These are phyloP conservation scores for Bocquillonia castaneifolia DNA, from an alignment of 441 rosid species.

Conservation along the genomic window DNA sequence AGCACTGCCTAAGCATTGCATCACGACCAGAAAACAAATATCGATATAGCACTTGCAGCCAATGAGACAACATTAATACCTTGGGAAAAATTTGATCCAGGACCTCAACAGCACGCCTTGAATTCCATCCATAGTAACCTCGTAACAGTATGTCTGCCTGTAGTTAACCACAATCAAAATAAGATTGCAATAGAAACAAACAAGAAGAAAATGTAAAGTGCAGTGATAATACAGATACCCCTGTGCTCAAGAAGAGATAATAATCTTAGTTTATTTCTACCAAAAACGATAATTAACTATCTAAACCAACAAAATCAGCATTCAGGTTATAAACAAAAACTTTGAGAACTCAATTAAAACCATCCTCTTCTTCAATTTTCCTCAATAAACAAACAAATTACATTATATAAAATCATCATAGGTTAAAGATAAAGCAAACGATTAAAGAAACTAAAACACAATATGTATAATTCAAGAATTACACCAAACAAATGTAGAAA, in stretches of 20 bases:
- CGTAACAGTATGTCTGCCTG: constrained; percentile 82
- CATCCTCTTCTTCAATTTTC: neutral
- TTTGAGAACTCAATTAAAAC: neutral
- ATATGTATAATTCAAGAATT: neutral
- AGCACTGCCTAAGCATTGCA: neutral
- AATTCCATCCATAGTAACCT: constrained; percentile 93
- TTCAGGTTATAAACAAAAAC: neutral
- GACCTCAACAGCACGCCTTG: constrained; percentile 67
- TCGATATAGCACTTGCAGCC: neutral
- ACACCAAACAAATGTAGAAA: neutral
- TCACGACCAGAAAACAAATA: neutral
- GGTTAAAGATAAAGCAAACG: neutral
- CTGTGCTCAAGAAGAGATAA: neutral
- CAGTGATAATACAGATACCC: neutral
- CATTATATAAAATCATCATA: neutral
- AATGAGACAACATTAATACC: constrained; percentile 34
- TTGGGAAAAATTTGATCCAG: constrained; percentile 78
- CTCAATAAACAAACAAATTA: neutral
- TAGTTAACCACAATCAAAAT: neutral
- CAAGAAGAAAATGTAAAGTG: neutral
- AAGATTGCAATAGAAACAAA: neutral
- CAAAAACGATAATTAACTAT: neutral
- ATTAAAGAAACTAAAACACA: neutral
- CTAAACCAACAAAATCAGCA: neutral
- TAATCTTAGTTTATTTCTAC: neutral